Evolutionary conservation across 331 rosid genomes (phyloP).

Genomic region (Quercus lobata): DNA sequence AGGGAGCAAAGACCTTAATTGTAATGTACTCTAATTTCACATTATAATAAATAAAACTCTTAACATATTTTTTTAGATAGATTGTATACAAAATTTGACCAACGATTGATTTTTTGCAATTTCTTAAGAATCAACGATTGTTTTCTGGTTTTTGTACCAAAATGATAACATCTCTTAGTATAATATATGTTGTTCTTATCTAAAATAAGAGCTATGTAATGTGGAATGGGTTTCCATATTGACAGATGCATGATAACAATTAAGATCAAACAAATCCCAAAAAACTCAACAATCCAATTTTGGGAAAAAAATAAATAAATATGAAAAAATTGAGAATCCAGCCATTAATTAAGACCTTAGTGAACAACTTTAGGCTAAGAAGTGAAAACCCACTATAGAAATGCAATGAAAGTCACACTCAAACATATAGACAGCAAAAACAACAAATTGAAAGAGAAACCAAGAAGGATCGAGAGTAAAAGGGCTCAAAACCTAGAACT

Average conservation of each 20-base stretch:
- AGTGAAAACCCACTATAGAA: slow-evolving; percentile 9
- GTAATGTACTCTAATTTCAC: too few species aligned
- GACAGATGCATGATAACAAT: slow-evolving; percentile 79
- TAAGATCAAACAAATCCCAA: too few species aligned
- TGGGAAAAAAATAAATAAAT: not conserved
- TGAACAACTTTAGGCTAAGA: slow-evolving; percentile 14
- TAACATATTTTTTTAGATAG: too few species aligned
- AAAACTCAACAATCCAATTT: too few species aligned
- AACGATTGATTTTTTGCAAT: too few species aligned
- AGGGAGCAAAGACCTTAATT: too few species aligned
- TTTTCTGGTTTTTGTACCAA: too few species aligned
- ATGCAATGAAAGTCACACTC: not conserved
- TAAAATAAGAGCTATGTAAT: slow-evolving; percentile 81
- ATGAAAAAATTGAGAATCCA: not conserved
- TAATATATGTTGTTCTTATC: slow-evolving; percentile 68
- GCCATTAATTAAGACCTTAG: not conserved
- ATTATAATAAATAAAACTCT: too few species aligned
- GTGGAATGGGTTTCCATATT: slow-evolving; percentile 91
- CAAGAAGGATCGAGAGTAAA: not conserved
- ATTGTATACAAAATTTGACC: too few species aligned
- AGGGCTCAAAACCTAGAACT: slow-evolving; percentile 46
- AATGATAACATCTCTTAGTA: too few species aligned
- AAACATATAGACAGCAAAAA: not conserved
- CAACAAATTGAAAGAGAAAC: slow-evolving; percentile 19
- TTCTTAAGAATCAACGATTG: too few species aligned